phyloP scores from a whole-genome alignment of 2,329 filamentous ascomycete species.

The Stagonosporopsis chrysanthemi region DNA sequence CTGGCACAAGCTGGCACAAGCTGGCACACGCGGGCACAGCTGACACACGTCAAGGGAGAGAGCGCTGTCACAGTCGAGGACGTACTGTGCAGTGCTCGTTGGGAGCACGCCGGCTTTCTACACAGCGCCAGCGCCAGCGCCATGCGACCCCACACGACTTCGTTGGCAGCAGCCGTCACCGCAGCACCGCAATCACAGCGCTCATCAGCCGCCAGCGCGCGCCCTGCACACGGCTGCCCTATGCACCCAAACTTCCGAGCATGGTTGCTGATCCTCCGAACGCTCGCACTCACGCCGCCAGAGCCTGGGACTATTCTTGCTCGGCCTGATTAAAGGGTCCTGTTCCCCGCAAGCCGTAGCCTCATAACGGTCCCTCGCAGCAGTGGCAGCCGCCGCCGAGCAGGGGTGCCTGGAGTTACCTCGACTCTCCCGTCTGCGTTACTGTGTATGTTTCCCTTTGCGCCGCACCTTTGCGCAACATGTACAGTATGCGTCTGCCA shows the following conservation, averaged over 20 bases:
- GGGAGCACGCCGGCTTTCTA: background rate
- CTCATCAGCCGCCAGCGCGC: background rate
- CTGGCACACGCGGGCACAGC: background rate
- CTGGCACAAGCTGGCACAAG: too few species aligned
- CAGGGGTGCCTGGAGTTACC: slow-evolving; percentile 8
- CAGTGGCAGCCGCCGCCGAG: slow-evolving; percentile 8
- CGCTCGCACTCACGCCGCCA: background rate
- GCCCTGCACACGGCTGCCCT: background rate
- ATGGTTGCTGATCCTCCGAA: background rate
- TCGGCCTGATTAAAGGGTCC: slow-evolving; percentile 17
- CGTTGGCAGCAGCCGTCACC: background rate
- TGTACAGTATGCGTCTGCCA: too few species aligned
- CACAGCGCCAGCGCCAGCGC: background rate
- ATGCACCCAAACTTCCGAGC: background rate
- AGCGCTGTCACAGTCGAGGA: background rate
- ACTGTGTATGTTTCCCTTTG: too few species aligned
- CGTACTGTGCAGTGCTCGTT: background rate
- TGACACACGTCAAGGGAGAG: slow-evolving; percentile 6
- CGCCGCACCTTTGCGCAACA: too few species aligned
- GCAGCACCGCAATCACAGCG: background rate
- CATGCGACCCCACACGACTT: slow-evolving; percentile 8
- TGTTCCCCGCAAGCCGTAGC: slow-evolving; percentile 13
- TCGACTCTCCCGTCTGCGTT: background rate
- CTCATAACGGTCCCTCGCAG: slow-evolving; percentile 13
- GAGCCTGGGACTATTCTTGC: slow-evolving; percentile 12